phyloP scores from a whole-genome alignment of 768 basidiomycete genomes.

The Trametes coccinea region DNA sequence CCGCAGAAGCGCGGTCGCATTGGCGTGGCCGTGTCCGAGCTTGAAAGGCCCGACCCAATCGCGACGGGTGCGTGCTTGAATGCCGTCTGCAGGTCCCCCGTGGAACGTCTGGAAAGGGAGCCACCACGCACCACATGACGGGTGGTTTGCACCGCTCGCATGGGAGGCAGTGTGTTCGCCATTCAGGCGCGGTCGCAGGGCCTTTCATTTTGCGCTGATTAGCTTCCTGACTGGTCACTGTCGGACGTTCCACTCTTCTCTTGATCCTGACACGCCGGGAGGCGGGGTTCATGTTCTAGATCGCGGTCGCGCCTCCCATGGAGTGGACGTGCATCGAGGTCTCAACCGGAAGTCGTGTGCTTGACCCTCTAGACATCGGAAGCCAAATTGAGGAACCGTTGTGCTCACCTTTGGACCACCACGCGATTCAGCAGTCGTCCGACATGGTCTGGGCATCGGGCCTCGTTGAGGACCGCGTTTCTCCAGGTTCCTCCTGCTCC shows the following conservation, averaged over 20 bases:
- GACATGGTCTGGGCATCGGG: too few relatives aligned
- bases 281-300: neutral
- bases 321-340: neutral
- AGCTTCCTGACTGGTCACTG: neutral
- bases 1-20: neutral
- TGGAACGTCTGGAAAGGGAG: neutral
- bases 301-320: neutral
- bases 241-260: neutral
- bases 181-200: neutral
- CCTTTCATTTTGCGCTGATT: constrained; percentile 1
- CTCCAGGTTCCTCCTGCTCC: too few relatives aligned
- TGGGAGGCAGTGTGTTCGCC: constrained; percentile 1
- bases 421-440: too few relatives aligned
- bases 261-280: constrained; percentile 16
- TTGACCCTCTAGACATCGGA: too few relatives aligned
- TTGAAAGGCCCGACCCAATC: neutral
- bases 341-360: too few relatives aligned
- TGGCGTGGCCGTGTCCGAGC: neutral
- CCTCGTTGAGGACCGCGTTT: too few relatives aligned
- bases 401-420: too few relatives aligned
- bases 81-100: neutral
- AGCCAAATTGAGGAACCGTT: too few relatives aligned
- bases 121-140: neutral
- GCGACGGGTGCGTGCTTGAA: neutral
- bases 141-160: neutral